phyloP scores from a whole-genome alignment of 2,329 filamentous ascomycete genomes.

The Fusarium brevicatenulatum region DNA sequence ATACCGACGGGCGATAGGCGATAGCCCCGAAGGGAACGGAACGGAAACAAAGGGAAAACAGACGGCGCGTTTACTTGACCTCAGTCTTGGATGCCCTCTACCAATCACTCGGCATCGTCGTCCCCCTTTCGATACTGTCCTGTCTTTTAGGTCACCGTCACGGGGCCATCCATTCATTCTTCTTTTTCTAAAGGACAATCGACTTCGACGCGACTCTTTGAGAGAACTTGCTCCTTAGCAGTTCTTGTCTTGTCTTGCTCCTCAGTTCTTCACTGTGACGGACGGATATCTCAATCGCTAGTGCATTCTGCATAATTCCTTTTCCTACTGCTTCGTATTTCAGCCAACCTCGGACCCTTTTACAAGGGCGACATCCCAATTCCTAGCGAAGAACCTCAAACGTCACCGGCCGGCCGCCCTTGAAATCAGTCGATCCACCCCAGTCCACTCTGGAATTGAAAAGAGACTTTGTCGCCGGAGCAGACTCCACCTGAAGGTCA shows the following conservation, averaged over 20 bases:
- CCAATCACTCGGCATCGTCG: constrained; percentile 35
- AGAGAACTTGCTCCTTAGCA: constrained; percentile 4
- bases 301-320: constrained; percentile 27
- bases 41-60: constrained; percentile 21
- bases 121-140: constrained; percentile 32
- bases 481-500: constrained; percentile 27
- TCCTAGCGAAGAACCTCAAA: constrained; percentile 34
- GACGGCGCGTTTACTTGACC: constrained; percentile 16
- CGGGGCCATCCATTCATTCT: constrained; percentile 34
- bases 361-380: constrained; percentile 25
- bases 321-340: constrained; percentile 8
- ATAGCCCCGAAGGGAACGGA: constrained; percentile 15
- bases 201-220: constrained; percentile 3
- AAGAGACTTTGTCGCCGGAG: constrained; percentile 30
- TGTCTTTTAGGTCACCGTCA: constrained; percentile 24
- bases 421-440: constrained; percentile 39
- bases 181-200: constrained; percentile 20
- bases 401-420: constrained; percentile 37
- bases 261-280: constrained; percentile 3
- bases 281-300: constrained; percentile 4
- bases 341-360: constrained; percentile 23
- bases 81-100: constrained; percentile 26
- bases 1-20: constrained; percentile 33
- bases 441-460: constrained; percentile 26
- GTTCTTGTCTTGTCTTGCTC: not conserved